Evolutionary conservation across 78 protist genomes (phyloP), one percentile per base, ranked within the genome.

Genomic region (Polysphondylium violaceum): DNA sequence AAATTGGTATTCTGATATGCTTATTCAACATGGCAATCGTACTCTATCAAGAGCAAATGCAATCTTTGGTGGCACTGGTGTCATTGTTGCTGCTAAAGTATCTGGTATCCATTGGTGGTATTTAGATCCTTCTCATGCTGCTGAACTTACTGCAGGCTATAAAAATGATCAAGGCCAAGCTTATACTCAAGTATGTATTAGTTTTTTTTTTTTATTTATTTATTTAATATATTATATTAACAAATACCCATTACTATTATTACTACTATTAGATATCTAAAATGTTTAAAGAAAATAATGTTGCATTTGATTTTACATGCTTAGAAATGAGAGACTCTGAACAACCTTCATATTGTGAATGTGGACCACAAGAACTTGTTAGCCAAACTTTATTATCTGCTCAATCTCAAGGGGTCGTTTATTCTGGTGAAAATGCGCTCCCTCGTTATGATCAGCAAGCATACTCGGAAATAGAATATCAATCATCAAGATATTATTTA

Each of bases 51-150:
- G 16, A 2, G 94, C 95, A 1, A 33, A 19, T 16, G 31, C 33
- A 25, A 51, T 79, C 11, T 90, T 93, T 85, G 53, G 27, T 19
- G 19, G 51, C 35, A 36, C 23, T 21, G 31, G 35, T 19, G 91
- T 93, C 76, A 51, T 1, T 41, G 29, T 97, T 17, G 91, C 97
- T 33, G 94, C 88, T 50, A 97, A 97, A 78, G 77, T 95, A 1
- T 33, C 97, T 14, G 98, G 98, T n/a, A 93, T 97, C 47, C 98
- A 97, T 79, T 97, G 98, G 98, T 92, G 96, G 94, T 87, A 93
- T 90, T 29, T 25, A 19, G 77, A 74, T 7, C 58, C 59, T 25
- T 68, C 88, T 21, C 98, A 95, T 65, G 98, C 97, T 17, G 96
- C 98, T 17, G 98, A 97, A 43, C 21, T 92, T 33, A 95, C 98